Evolutionary conservation across 768 basidiomycete species (phyloP), one percentile per base, ranked within the genome.

Genomic region (Podaxis mareebaensis): DNA sequence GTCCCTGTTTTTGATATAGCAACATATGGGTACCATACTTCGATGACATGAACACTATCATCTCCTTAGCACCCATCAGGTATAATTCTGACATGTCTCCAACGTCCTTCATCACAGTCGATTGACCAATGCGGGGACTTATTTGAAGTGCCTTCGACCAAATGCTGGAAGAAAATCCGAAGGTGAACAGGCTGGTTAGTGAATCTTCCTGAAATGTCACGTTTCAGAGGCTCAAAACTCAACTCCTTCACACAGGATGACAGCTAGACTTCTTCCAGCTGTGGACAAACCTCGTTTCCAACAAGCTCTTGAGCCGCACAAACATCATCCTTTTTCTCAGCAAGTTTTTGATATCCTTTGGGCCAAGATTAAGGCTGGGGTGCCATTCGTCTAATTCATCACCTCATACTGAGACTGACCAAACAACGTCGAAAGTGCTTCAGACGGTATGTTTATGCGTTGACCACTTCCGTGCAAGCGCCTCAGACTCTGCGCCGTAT

Each of bases 311-410:
- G 3, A 85, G 84, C 49, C 78, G 83, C 51, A 90, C 92, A 30
- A 88, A 90, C 66, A 78, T 92, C 38, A 88, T 93, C 64, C 79
- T 93, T 51, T 93, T 93, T 77, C 78, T 93, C 58, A 93, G 93
- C 76, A 93, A 93, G 72, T 88, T 88, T 64, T n/a, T n/a, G 91
- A 92, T 68, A 89, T 92, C 64, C 75, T 93, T 59, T 83, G 83
- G 64, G 68, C 79, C 52, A 92, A 92, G 69, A 82, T 92, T 11
- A 74, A 77, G 22, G 79, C 88, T 1, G 91, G 91, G 33, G 81
- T 90, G 61, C 80, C 81, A 64, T 75, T 92, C 33, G 75, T 80
- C 38, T 86, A 88, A 70, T 89, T 88, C 67, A 89, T 92, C 33
- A 83, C 88, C 53, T 90, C 87, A 53, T 92, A 88, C 69, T 84